These are phyloP conservation scores for Inga leiocalycina DNA, from an alignment of 306 rosid genomes.

Conservation along the genomic window DNA sequence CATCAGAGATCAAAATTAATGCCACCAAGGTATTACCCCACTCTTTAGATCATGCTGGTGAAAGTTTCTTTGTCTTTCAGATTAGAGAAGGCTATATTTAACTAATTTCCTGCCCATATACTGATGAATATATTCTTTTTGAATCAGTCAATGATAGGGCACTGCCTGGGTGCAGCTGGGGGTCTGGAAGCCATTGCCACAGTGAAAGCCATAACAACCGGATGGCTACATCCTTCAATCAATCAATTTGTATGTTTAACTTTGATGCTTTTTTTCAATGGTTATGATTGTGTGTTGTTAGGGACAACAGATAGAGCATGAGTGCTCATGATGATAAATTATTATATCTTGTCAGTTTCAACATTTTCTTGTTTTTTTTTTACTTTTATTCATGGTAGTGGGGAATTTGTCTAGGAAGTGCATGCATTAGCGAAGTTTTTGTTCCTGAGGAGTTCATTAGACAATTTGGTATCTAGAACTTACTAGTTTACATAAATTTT, in stretches of 20 bases:
- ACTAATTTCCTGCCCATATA: slow-evolving; percentile 10
- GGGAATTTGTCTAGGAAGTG: neutral
- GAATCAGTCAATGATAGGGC: slow-evolving; percentile 97
- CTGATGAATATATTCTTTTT: slow-evolving; percentile 37
- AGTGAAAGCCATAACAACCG: slow-evolving; percentile 87
- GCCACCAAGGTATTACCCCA: slow-evolving; percentile 83
- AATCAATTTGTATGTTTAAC: slow-evolving; percentile 86
- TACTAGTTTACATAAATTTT: neutral
- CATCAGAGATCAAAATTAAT: slow-evolving; percentile 87
- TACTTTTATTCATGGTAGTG: slow-evolving; percentile 3
- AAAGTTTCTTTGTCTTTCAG: slow-evolving; percentile 1
- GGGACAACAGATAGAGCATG: slow-evolving; percentile 12
- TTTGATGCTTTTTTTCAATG: slow-evolving; percentile 3
- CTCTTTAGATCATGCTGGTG: slow-evolving; percentile 19
- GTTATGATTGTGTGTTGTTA: slow-evolving; percentile 7
- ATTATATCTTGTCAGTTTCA: neutral
- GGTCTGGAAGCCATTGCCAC: slow-evolving; percentile 99
- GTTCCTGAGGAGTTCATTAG: slow-evolving; percentile 25
- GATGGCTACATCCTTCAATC: slow-evolving; percentile 96
- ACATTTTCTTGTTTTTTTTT: neutral
- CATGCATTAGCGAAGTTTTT: neutral
- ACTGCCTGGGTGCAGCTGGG: slow-evolving; percentile 99
- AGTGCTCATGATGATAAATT: neutral
- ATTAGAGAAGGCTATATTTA: slow-evolving; percentile 22
- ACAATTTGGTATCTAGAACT: neutral